phyloP scores from a whole-genome alignment of 768 basidiomycete species.

The Panaeolus papilionaceus region DNA sequence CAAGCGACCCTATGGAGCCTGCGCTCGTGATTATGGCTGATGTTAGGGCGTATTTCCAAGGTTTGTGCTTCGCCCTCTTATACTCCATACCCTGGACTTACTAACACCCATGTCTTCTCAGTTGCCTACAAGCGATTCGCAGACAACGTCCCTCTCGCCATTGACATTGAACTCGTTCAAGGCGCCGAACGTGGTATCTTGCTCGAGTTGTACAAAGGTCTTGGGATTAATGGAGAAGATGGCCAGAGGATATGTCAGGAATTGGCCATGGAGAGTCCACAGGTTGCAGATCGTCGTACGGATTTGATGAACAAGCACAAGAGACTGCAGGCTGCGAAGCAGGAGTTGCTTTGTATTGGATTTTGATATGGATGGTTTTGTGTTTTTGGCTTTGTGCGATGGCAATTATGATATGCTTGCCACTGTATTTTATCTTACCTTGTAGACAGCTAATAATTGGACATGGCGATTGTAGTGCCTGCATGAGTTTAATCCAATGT shows the following conservation, averaged over 20 bases:
- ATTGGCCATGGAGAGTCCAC: conserved; percentile 56
- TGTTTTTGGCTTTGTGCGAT: no score
- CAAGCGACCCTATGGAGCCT: conserved; percentile 54
- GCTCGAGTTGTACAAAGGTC: conserved; percentile 48
- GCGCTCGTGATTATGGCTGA: conserved; percentile 68
- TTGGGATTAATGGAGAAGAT: conserved; percentile 57
- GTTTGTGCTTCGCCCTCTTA: conserved; percentile 34
- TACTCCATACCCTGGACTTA: background rate
- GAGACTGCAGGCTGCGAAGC: conserved; percentile 51
- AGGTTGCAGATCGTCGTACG: conserved; percentile 48
- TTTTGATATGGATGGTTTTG: background rate
- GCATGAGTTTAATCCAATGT: no score
- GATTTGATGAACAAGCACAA: conserved; percentile 59
- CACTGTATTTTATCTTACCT: no score
- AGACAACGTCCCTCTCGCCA: conserved; percentile 61
- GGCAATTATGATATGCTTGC: no score
- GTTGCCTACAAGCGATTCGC: conserved; percentile 66
- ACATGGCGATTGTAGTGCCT: no score
- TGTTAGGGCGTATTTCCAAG: conserved; percentile 74
- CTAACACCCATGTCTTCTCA: conserved; percentile 28
- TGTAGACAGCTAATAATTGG: no score
- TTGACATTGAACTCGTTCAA: conserved; percentile 61
- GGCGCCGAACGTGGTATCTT: conserved; percentile 56
- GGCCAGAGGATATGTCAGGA: conserved; percentile 54
- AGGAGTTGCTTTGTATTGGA: conserved; percentile 40